Conservation (phyloP, 768 basidiomycete genomes). For the Boletus tylopilopsis region DNA sequence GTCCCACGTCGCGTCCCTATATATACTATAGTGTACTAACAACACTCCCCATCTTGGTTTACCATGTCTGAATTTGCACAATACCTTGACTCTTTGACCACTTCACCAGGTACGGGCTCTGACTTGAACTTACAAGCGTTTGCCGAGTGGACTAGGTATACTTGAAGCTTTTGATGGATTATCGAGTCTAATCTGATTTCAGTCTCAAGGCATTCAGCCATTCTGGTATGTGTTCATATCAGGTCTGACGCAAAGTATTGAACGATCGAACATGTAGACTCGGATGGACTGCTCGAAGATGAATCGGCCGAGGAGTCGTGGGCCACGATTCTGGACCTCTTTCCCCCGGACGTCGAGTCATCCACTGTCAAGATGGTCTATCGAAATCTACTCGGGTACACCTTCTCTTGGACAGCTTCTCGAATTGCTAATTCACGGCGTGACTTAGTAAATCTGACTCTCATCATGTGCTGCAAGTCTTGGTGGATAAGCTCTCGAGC, state of each 20-base stretch:
- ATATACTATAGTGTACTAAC: too few relatives aligned
- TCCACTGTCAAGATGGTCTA: slow-evolving; percentile 2
- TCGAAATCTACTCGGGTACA: slow-evolving; percentile 17
- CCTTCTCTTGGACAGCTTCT: neutral
- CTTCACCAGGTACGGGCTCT: slow-evolving; percentile 7
- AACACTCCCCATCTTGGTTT: neutral
- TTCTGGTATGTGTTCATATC: slow-evolving; percentile 15
- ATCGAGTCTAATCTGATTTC: slow-evolving; percentile 13
- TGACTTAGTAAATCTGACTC: slow-evolving; percentile 12
- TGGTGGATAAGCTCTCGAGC: slow-evolving; percentile 44
- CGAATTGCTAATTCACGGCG: slow-evolving; percentile 2
- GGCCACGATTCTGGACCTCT: slow-evolving; percentile 35
- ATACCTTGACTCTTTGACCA: slow-evolving; percentile 21
- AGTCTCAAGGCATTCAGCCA: slow-evolving; percentile 14
- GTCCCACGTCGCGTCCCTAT: slow-evolving; percentile 2
- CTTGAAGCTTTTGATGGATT: neutral
- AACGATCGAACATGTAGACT: slow-evolving; percentile 15
- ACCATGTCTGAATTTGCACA: slow-evolving; percentile 22
- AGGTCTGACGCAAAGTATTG: too few relatives aligned
- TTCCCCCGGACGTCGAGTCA: slow-evolving; percentile 1
- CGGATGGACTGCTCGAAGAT: slow-evolving; percentile 10
- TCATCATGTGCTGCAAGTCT: slow-evolving; percentile 7
- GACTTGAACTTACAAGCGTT: slow-evolving; percentile 15
- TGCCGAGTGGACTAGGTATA: slow-evolving; percentile 26
- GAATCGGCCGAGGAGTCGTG: slow-evolving; percentile 18